phyloP scores from a whole-genome alignment of 176 grass and related monocot species.

The Thalia dealbata region DNA sequence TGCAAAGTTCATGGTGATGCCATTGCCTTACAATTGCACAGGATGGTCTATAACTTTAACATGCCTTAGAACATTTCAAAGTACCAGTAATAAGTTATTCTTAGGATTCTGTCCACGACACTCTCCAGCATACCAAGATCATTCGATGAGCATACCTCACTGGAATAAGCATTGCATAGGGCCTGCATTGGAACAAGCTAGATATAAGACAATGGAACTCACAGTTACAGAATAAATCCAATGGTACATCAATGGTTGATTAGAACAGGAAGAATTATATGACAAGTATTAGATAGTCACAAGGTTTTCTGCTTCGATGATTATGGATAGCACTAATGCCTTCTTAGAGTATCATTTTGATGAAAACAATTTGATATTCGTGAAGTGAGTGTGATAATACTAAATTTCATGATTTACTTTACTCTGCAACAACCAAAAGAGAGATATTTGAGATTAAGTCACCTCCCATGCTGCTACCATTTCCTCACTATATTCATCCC shows the following conservation, averaged over 20 bases:
- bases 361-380: background rate
- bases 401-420: conserved; percentile 13
- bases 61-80: background rate
- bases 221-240: no score
- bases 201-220: background rate
- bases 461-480: conserved; percentile 93
- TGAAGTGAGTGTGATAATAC: background rate
- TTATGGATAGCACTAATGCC: no score
- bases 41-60: background rate
- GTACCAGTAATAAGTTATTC: conserved; percentile 96
- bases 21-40: background rate
- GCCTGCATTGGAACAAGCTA: conserved; percentile 34
- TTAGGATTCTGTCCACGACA: conserved; percentile 59
- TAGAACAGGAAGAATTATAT: no score
- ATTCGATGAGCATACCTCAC: conserved; percentile 50
- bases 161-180: conserved; percentile 63
- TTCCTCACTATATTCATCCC: conserved; percentile 86
- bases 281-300: no score
- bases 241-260: no score
- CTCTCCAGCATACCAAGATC: conserved; percentile 48
- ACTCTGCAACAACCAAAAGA: conserved; percentile 12
- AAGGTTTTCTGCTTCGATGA: no score
- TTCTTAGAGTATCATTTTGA: no score
- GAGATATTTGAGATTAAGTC: background rate
- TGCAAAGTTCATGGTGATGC: conserved; percentile 26